Base-by-base conservation (phyloP, 169 alveolate genomes). In the Babesia gibsoni region DNA sequence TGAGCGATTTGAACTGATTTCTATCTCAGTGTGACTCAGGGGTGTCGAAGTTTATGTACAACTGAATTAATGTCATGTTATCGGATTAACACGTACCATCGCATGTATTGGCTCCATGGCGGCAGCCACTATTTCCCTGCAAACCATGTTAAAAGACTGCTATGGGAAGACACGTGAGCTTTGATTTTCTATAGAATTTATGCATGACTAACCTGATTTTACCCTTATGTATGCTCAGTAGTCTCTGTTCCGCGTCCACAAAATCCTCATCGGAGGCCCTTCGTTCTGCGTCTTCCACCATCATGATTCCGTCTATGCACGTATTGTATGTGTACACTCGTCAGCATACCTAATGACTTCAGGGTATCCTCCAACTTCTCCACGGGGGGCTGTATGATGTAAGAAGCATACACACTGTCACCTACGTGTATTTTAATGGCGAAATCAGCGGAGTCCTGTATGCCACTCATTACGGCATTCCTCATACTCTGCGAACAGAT, bases 81-180 rank as follows among this genome's bases (percentile, higher is more conserved):
- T 43, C 45, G 77, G 9, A 14, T 46, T 18, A 0, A 6, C 0
- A 18, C 77, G 6, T 58, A 87, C 82, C 78, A 83, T 67, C 1
- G 90, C 77, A 22, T 87, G 92, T 16, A 87, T 74, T 4, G 92
- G 92, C 50, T 87, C 92, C 41, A 87, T 50, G 1, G 92, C 90
- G 37, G 73, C 64, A 22, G 89, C 39, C 25, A 87, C 90, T 48
- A 87, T 87, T 73, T 87, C 90, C 70, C 92, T 87, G 68, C 16
- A 39, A 8, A 12, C 29, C 12, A 58, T 36, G 59, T n/a, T n/a
- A n/a, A n/a, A n/a, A n/a, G n/a, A n/a, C n/a, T n/a, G n/a, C n/a
- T n/a, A n/a, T n/a, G n/a, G n/a, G n/a, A n/a, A n/a, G n/a, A n/a
- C n/a, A n/a, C n/a, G n/a, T n/a, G n/a, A n/a, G n/a, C n/a, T n/a